phyloP scores from a whole-genome alignment of 257 asterid species.

The Lantana camara region DNA sequence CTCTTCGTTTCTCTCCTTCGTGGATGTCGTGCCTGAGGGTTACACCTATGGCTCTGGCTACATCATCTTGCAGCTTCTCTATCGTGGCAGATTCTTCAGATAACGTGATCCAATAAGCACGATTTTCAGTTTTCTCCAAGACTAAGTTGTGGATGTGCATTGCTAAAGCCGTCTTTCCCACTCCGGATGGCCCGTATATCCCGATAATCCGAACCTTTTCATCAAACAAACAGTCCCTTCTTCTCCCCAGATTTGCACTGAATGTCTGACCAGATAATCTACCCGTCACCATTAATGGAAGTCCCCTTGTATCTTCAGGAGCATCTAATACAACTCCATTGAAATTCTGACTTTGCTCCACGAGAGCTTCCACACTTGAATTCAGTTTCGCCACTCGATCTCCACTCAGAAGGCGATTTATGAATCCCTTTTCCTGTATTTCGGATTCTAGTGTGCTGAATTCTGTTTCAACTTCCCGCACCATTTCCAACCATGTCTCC shows the following conservation, averaged over 20 bases:
- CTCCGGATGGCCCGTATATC: conserved; percentile 30
- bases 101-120: conserved; percentile 23
- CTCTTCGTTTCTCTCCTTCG: conserved; percentile 20
- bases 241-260: conserved; percentile 2
- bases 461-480: not conserved
- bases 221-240: conserved; percentile 20
- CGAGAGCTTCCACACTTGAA: not conserved
- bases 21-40: not conserved
- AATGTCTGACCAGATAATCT: conserved; percentile 17
- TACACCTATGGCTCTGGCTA: conserved; percentile 21
- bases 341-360: conserved; percentile 16
- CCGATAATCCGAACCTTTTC: conserved; percentile 23
- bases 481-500: not conserved
- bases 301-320: not conserved
- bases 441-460: not conserved
- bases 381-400: conserved; percentile 8
- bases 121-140: conserved; percentile 3
- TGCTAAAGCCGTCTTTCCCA: conserved; percentile 29
- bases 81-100: conserved; percentile 12
- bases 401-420: not conserved
- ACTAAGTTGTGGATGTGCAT: conserved; percentile 13
- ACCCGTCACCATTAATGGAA: conserved; percentile 15
- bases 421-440: not conserved
- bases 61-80: conserved; percentile 12
- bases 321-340: conserved; percentile 7